Conservation (phyloP, 345 rosid genomes). For the Salix exigua region DNA sequence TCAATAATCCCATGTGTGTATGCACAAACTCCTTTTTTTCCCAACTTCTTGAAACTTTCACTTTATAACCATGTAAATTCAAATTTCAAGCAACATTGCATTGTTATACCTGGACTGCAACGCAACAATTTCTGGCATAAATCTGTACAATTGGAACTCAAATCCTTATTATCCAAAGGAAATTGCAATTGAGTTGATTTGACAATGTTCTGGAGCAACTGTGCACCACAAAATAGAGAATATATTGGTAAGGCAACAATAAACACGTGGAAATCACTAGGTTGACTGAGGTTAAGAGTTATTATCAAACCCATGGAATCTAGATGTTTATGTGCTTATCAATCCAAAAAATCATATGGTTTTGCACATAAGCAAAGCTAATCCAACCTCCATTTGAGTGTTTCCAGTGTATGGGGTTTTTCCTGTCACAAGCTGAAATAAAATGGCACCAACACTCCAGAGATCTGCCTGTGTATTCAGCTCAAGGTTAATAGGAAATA, state of each 20-base stretch:
- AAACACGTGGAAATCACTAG: constrained; percentile 9
- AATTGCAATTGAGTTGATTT: constrained; percentile 78
- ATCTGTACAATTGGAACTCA: constrained; percentile 74
- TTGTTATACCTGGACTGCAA: constrained; percentile 73
- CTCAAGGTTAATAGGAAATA: constrained; percentile 36
- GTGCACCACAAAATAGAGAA: constrained; percentile 27
- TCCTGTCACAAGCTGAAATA: constrained; percentile 91
- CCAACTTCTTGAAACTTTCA: constrained; percentile 1
- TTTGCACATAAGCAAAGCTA: constrained; percentile 2
- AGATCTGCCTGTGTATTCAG: constrained; percentile 91
- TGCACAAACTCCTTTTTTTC: neutral
- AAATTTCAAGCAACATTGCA: constrained; percentile 5
- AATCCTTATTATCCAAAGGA: constrained; percentile 51
- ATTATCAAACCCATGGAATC: neutral
- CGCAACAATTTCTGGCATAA: constrained; percentile 85
- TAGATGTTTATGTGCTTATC: neutral
- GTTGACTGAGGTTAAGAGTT: constrained; percentile 1
- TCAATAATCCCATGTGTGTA: neutral
- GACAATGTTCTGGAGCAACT: constrained; percentile 91
- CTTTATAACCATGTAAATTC: constrained; percentile 6
- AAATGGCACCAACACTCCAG: constrained; percentile 98
- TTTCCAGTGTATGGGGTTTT: constrained; percentile 91
- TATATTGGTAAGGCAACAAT: neutral
- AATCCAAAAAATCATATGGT: neutral
- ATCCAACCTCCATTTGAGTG: constrained; percentile 75